Percentiles rank a stretch among this genome's conserved stretches.
phyloP scores from a whole-genome alignment of 2,329 filamentous ascomycete species.

The Fusarium acutatum region DNA sequence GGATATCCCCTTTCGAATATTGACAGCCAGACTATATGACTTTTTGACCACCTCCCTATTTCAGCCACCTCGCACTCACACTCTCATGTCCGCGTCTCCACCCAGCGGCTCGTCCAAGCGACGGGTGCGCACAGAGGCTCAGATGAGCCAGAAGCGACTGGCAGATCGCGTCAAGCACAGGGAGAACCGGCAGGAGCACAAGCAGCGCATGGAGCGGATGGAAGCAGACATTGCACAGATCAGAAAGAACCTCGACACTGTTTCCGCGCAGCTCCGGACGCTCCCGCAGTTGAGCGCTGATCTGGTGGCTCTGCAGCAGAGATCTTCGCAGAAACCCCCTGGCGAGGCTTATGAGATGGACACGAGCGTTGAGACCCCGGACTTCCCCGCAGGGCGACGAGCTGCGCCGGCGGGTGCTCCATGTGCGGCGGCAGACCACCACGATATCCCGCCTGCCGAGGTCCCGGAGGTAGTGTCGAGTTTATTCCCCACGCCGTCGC shows the following conservation, averaged over 20 bases:
- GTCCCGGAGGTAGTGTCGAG: conserved; percentile 4
- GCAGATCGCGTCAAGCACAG: conserved; percentile 40
- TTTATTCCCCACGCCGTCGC: conserved; percentile 17
- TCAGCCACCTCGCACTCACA: background rate
- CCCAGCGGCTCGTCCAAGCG: conserved; percentile 23
- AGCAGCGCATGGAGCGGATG: conserved; percentile 39
- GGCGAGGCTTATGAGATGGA: conserved; percentile 17
- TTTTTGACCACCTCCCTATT: background rate
- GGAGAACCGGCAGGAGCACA: conserved; percentile 39
- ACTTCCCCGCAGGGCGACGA: conserved; percentile 10
- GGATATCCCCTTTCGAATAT: background rate
- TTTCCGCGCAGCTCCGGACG: conserved; percentile 28
- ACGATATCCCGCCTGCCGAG: conserved; percentile 9
- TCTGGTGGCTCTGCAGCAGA: conserved; percentile 23
- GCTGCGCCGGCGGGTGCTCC: background rate
- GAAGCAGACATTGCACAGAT: conserved; percentile 39
- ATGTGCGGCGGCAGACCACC: background rate
- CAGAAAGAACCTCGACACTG: conserved; percentile 29
- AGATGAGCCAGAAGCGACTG: conserved; percentile 40
- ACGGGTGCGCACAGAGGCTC: conserved; percentile 37
- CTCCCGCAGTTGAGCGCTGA: conserved; percentile 14
- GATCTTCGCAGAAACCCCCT: conserved; percentile 7
- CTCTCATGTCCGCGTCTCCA: conserved; percentile 27
- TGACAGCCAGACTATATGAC: background rate
- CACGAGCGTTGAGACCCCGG: background rate